phyloP scores from a whole-genome alignment of 2,329 filamentous ascomycete genomes.

The Xylogone sp. region DNA sequence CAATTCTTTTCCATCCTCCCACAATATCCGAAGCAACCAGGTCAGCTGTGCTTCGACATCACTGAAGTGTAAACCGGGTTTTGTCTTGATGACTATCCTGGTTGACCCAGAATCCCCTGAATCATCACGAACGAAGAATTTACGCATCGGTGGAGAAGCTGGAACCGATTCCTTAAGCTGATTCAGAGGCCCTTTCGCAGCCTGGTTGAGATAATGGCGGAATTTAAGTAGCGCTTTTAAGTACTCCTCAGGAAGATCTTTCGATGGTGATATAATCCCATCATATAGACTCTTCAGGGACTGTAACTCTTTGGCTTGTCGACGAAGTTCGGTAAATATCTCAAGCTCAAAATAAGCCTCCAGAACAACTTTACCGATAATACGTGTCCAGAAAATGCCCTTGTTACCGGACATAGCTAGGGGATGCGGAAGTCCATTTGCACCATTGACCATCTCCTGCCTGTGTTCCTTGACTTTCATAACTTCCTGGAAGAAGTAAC shows the following conservation, averaged over 20 bases:
- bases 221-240: slow-evolving; percentile 37
- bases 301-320: slow-evolving; percentile 20
- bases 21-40: slow-evolving; percentile 11
- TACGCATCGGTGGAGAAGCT: slow-evolving; percentile 37
- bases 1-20: slow-evolving; percentile 5
- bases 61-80: background rate
- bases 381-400: slow-evolving; percentile 34
- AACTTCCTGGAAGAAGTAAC: slow-evolving; percentile 46
- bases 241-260: slow-evolving; percentile 35
- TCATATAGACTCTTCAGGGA: slow-evolving; percentile 31
- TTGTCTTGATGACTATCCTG: slow-evolving; percentile 9
- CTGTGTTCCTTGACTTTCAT: slow-evolving; percentile 44
- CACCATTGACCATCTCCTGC: slow-evolving; percentile 39
- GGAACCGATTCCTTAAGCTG: slow-evolving; percentile 22
- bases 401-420: slow-evolving; percentile 4
- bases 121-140: slow-evolving; percentile 26
- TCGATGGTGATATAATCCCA: slow-evolving; percentile 23
- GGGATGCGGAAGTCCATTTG: slow-evolving; percentile 20
- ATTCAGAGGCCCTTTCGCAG: slow-evolving; percentile 27
- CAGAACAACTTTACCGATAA: slow-evolving; percentile 30
- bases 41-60: background rate
- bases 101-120: slow-evolving; percentile 21
- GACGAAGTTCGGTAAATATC: slow-evolving; percentile 9
- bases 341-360: slow-evolving; percentile 24
- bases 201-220: slow-evolving; percentile 28